These are phyloP conservation scores for Taphrina deformans DNA, from an alignment of 1,139 yeast species.

Conservation along the genomic window DNA sequence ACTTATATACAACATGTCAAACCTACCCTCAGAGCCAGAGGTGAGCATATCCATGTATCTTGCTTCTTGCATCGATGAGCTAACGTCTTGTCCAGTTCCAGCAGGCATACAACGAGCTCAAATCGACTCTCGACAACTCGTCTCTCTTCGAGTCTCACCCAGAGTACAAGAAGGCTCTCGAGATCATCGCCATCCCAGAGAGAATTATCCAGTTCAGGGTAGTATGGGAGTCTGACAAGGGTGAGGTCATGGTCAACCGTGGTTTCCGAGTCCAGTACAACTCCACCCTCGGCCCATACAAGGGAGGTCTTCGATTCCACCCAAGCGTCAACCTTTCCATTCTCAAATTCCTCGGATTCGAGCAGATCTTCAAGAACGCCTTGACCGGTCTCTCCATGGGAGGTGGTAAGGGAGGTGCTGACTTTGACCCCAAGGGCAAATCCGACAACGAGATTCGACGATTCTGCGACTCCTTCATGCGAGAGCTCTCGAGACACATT, in stretches of 20 bases:
- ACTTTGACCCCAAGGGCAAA: constrained; percentile 95
- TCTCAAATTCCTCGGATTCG: constrained; percentile 94
- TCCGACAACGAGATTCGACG: constrained; percentile 92
- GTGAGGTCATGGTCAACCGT: constrained; percentile 87
- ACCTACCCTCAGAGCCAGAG: constrained; percentile 33
- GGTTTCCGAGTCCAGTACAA: constrained; percentile 99
- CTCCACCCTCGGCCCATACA: constrained; percentile 98
- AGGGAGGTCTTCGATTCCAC: constrained; percentile 98
- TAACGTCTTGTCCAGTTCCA: constrained; percentile 58
- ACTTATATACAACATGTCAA: constrained; percentile 14
- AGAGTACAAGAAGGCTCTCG: constrained; percentile 82
- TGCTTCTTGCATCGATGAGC: not conserved
- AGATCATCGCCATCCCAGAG: constrained; percentile 92
- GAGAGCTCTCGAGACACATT: constrained; percentile 91
- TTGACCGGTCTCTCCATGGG: constrained; percentile 97
- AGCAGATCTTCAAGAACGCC: constrained; percentile 98
- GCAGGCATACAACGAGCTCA: constrained; percentile 95
- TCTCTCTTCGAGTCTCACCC: constrained; percentile 87
- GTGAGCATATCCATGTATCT: not conserved
- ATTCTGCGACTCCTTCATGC: constrained; percentile 94
- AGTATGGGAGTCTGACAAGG: constrained; percentile 94
- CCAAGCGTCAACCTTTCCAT: constrained; percentile 94
- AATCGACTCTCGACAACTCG: constrained; percentile 84
- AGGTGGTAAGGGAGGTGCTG: constrained; percentile 99
- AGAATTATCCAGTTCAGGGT: constrained; percentile 95